A percentile compares a stretch with the other conserved stretches of the same genome.
phyloP scores from a whole-genome alignment of 2,329 filamentous ascomycete genomes.

The Fusarium duplospermum region DNA sequence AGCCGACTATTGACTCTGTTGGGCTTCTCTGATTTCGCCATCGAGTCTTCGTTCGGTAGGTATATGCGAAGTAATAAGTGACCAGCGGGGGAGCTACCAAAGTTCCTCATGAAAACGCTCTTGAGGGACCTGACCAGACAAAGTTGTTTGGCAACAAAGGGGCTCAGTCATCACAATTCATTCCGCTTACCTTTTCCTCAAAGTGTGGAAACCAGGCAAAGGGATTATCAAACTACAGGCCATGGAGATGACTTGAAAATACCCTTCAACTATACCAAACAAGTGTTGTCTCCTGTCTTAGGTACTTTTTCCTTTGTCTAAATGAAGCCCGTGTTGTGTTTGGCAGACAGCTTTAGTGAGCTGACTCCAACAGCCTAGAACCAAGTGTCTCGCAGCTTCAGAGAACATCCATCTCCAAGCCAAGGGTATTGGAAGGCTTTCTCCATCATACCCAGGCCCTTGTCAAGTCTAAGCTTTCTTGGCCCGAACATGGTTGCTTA shows the following conservation, averaged over 20 bases:
- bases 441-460: neutral
- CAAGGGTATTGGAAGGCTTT: neutral
- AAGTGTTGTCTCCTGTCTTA: neutral
- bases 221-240: neutral
- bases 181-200: neutral
- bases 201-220: neutral
- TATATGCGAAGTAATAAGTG: neutral
- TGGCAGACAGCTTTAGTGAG: neutral
- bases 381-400: neutral
- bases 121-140: neutral
- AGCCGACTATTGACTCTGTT: neutral
- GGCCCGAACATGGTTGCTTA: neutral
- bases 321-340: neutral
- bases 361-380: neutral
- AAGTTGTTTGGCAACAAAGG: neutral
- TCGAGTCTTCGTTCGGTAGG: neutral
- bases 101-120: neutral
- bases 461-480: neutral
- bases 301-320: neutral
- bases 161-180: neutral
- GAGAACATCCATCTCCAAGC: neutral
- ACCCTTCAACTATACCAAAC: neutral
- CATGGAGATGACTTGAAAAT: neutral
- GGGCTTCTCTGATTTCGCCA: neutral
- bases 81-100: neutral